Evolutionary conservation across 495 filamentous ascomycete species (phyloP), one percentile per base, ranked within the genome.

Genomic region (Penicillium desertorum): DNA sequence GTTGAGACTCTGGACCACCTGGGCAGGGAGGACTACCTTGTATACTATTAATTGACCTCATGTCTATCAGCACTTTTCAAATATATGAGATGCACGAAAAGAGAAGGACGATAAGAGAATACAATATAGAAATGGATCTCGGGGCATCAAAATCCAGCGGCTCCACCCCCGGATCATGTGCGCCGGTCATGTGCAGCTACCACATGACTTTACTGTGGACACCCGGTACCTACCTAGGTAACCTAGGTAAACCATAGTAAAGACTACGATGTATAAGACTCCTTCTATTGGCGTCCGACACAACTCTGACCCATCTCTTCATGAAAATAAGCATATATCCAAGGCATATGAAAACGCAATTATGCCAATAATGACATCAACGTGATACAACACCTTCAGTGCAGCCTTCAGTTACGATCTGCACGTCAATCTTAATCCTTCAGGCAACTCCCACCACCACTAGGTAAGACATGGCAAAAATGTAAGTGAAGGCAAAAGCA

Each of bases 81-180:
- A n/a, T 3, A 12, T 23, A 10, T 16, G 48, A 37, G 20, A 37
- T 22, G 44, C 8, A 5, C 14, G 11, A 42, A 23, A 41, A 52
- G 5, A 41, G 9, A 16, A 25, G 30, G 10, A 5, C 43, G 22
- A 20, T 27, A 11, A 10, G 29, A 43, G 5, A 11, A 42, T 25
- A 25, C 23, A 14, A 41, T 17, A 29, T 29, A 29, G 22, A 30
- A 29, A 52, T 29, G 23, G 16, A 27, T 39, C 36, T 17, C 36
- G 36, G 36, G 36, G 29, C 9, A 20, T 29, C 25, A 3, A n/a
- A 32, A 20, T 9, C 36, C n/a, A 41, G 5, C 14, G 44, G 19
- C 53, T 47, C 53, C 53, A 55, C 53, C 53, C 53, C 53, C 53
- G 53, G 53, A 55, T 55, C 53, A 55, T 55, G 53, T 47, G 53